phyloP scores from a whole-genome alignment of 306 rosid genomes.

The Canavalia ensiformis region DNA sequence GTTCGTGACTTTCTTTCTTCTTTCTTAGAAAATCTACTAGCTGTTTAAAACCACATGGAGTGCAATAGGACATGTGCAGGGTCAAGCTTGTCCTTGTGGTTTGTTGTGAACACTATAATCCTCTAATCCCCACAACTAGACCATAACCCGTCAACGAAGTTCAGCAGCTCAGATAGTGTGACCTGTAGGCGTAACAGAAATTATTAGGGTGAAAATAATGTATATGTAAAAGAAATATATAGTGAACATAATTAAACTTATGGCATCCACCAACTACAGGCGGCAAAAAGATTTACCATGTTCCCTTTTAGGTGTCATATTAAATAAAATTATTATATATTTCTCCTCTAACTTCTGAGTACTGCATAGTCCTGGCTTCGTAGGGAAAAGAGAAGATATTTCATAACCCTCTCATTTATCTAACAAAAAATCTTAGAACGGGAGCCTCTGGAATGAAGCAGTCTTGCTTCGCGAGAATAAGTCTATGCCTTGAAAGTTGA shows the following conservation, averaged over 20 bases:
- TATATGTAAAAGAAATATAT: neutral
- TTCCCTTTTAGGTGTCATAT: no score
- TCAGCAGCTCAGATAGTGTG: slow-evolving; percentile 53
- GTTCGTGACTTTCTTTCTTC: slow-evolving; percentile 39
- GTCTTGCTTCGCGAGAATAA: neutral
- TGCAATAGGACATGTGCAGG: slow-evolving; percentile 58
- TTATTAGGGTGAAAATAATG: neutral
- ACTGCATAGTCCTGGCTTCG: no score
- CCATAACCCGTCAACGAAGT: slow-evolving; percentile 61
- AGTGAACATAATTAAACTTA: neutral
- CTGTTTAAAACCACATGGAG: slow-evolving; percentile 46
- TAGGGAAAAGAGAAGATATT: no score
- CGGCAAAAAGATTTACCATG: no score
- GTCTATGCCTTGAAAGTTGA: neutral
- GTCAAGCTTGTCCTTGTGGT: slow-evolving; percentile 58
- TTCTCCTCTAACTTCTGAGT: no score
- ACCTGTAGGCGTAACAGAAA: slow-evolving; percentile 28
- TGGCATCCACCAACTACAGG: neutral
- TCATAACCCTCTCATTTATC: no score
- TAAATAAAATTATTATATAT: no score
- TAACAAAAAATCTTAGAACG: no score
- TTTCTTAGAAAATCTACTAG: slow-evolving; percentile 14
- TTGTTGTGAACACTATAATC: slow-evolving; percentile 61
- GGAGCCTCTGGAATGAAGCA: neutral
- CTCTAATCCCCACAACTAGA: slow-evolving; percentile 62